Base-by-base conservation (phyloP, 371 early-diverging fungal species). In the Apophysomyces elegans region DNA sequence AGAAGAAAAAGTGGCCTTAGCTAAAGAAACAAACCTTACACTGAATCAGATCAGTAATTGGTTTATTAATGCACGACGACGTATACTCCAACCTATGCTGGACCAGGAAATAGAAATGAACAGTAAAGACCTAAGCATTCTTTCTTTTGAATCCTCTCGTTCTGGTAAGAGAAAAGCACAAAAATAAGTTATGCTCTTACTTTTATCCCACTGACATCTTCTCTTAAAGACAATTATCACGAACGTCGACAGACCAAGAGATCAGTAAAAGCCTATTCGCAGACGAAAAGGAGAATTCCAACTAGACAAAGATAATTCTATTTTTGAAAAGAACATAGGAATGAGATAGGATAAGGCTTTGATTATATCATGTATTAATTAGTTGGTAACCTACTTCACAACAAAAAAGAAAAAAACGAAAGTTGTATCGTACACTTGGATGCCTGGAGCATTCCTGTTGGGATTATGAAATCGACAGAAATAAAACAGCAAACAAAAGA, bases 31-130 rank as follows among this genome's bases (percentile, higher is more conserved):
- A 0, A 88, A 87, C 13, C 68, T 95, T 59, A 87, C 81, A 6
- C 62, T 89, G 61, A 87, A 87, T 26, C 69, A 69, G 45, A 65
- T 69, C 37, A 59, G 59, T 26, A 69, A 69, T 56, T 69, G 69
- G 69, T 69, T 69, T 69, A 93, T 95, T 61, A 95, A 95, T 76
- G 93, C 94, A 0, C 71, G 95, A 37, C 74, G 95, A 68, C 85
- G 94, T 59, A 85, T 85, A 21, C 50, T 85, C 62, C 80, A 84
- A 47, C 83, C 78, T 21, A 77, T 81, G 76, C 64, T 81, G 21
- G 73, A 78, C 21, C 54, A 50, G 21, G 54, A 50, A 50, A 21
- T 50, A 21, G 54, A 63, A 54, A 73, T 67, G 68, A 74, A 72
- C 59, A 74, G 62, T 54, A 71, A 61, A 57, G 67, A 67, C 21